Evolutionary conservation across 257 asterid species (phyloP), one percentile per base, ranked within the genome.

Genomic region (Scutellaria baicalensis): DNA sequence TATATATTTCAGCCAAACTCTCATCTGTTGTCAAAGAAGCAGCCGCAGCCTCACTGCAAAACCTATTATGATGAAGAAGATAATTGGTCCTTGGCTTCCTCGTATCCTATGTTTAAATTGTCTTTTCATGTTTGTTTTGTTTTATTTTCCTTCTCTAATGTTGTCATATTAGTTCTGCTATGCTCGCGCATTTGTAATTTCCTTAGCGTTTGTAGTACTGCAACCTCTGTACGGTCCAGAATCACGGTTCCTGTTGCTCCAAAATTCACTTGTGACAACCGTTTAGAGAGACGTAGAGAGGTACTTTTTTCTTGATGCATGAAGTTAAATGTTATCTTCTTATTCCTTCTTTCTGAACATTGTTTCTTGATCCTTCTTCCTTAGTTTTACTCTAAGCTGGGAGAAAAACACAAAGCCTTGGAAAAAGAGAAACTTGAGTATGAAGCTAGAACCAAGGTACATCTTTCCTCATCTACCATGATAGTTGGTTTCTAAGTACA

Each of bases 221-320:
- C 97, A 73, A 87, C 97, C 70, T 91, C 97, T 54, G 88, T 91
- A 48, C 83, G 93, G 48, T 84, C 82, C 75, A 85, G 77, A 82
- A 68, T 94, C 78, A 94, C 99, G 18, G 97, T 94, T 81, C 89
- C 97, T 13, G 83, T 89, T 56, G 97, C 95, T 68, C 99, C 97
- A 36, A 79, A 81, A 55, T 94, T 94, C 75, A 87, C 70, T 43
- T 85, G 88, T 42, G 69, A 64, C 70, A 85, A 86, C 64, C 99
- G 99, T 64, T 54, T 81, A 51, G 87, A 84, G 85, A 85, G 96
- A 75, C 97, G 97, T 49, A 88, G 79, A 77, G 93, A 94, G 99
- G 99, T 91, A 87, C 42, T 42, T 64, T 27, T 27, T 50, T 59
- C 54, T 47, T 51, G 66, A 66, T 54, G 70, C 69, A 18, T 20